Base-by-base conservation (phyloP, 2,329 filamentous ascomycete genomes). In the Aspergillus clavatus region DNA sequence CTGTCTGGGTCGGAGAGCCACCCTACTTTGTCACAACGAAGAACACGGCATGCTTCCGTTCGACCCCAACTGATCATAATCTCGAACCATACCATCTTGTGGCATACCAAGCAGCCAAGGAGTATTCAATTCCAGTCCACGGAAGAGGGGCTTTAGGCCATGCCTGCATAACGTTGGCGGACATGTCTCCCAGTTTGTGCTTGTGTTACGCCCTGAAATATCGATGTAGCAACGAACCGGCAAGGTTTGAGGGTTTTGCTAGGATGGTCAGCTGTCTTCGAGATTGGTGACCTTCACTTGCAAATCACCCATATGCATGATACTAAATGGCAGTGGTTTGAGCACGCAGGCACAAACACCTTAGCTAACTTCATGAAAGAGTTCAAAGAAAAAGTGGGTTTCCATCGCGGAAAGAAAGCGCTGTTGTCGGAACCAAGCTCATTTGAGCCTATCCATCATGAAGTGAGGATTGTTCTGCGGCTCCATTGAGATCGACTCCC, bases 161-260 rank as follows among this genome's bases (percentile, higher is more conserved):
- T 21, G 7, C 16, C 31, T 35, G 31, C 31, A 35, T 33, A 35
- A 35, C 35, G 23, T 43, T 38, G 28, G 21, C 33, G 11, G 41
- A 45, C 48, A 38, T 41, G 39, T 47, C 43, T 26, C 40, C 28
- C 48, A 41, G 18, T 37, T 22, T 39, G 18, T 43, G 24, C 18
- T 39, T 36, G 54, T 58, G 49, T 53, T 49, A 57, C 51, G 29
- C 38, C 35, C 5, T 48, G 21, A 28, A 45, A 39, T 42, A 27
- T 27, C 35, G 28, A 35, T 43, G 44, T 52, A 19, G 42, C 23
- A 46, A 52, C 41, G 36, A 40, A 24, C 22, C 37, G 40, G 46
- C 43, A 19, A 35, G 45, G 45, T 41, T 38, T 16, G 27, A 37
- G 14, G 27, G 38, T 12, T n/a, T 27, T 41, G 31, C 31, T 35